These are phyloP conservation scores for Solanum aculeatissimum DNA, from an alignment of 305 asterid species.

Conservation along the genomic window DNA sequence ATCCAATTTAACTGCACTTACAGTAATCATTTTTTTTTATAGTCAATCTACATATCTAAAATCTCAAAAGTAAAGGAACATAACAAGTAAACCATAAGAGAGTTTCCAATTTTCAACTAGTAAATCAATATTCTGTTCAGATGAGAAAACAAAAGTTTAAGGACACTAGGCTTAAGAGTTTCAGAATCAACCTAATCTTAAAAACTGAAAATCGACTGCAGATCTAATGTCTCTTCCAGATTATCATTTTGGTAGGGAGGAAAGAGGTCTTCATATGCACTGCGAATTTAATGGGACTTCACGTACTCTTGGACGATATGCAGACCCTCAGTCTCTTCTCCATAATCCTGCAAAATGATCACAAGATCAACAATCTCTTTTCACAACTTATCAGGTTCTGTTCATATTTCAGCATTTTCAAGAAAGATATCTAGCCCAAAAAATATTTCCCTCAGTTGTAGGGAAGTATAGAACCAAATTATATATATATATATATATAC, in stretches of 20 bases:
- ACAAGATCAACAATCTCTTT: background rate
- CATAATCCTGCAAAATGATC: conserved; percentile 36
- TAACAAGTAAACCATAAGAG: background rate
- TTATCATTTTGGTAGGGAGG: background rate
- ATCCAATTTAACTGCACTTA: background rate
- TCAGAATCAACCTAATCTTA: background rate
- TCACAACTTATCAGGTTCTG: background rate
- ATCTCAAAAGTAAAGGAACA: background rate
- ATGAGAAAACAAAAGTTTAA: background rate
- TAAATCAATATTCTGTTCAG: background rate
- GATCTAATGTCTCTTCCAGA: background rate
- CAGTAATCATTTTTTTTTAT: background rate
- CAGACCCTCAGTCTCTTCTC: conserved; percentile 46
- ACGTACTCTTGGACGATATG: conserved; percentile 26
- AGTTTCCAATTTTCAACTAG: background rate
- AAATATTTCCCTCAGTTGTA: background rate
- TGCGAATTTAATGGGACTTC: conserved; percentile 15
- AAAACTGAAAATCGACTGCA: background rate
- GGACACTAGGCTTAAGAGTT: background rate
- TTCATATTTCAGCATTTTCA: background rate
- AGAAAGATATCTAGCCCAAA: background rate
- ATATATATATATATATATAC: background rate
- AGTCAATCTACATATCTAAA: background rate
- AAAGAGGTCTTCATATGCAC: background rate
- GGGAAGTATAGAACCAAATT: background rate